Base-by-base conservation (phyloP, 345 rosid species). In the Stellera chamaejasme region DNA sequence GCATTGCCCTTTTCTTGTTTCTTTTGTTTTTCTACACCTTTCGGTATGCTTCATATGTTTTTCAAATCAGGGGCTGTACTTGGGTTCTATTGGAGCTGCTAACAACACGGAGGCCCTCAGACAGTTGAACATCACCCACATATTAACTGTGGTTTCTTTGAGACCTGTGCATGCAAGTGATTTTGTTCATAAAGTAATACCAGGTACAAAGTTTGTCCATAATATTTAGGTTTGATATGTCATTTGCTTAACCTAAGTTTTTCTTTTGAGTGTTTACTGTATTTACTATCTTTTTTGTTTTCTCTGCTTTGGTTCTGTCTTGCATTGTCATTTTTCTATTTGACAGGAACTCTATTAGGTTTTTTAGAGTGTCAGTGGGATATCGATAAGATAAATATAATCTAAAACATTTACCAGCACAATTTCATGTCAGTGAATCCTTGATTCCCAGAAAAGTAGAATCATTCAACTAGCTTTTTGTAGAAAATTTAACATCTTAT, bases 111-210 rank as follows among this genome's bases (percentile, higher is more conserved):
- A 71, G 58, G 62, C 41, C 46, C 72, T 90, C 41, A 83, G 76
- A 75, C 70, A 69, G 60, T 74, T 60, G 15, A 88, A 87, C 45
- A 56, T 90, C 36, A 84, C 85, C 14, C 96, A 82, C 66, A 56
- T 90, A 19, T 69, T 87, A 68, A 85, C 90, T 3, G 73, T 90
- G 48, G 90, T 90, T 60, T 70, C 89, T 2, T 32, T 83, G 26
- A 10, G 67, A 14, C 89, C 87, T 60, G 67, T 76, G 43, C 55
- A 73, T 66, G 87, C 83, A 5, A 58, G 61, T 66, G 90, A 87
- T 56, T 87, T 90, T 68, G 80, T 64, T 2, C 82, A 90, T 58
- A 84, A 82, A 74, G 63, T 75, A 63, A 64, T 90, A 69, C 74
- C 62, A 73, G 93, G 95, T 90, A 4, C 13, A n/a, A 53, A 53